phyloP scores from a whole-genome alignment of 805 yeast genomes.

The Candida maltosa region DNA sequence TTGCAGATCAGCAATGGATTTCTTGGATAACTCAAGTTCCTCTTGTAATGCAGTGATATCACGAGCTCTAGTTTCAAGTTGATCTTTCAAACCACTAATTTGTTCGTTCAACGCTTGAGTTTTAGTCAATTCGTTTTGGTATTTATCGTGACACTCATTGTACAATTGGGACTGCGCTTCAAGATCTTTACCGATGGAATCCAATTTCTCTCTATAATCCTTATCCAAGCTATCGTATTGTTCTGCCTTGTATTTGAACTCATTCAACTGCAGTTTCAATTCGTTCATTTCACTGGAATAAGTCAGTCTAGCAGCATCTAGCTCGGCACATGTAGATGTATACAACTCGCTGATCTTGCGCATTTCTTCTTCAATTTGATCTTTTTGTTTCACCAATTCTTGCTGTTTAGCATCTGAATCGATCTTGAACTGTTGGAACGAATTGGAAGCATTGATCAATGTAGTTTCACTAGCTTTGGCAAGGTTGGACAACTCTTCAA shows the following conservation, averaged over 20 bases:
- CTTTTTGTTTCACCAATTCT: slow-evolving; percentile 21
- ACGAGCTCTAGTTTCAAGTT: slow-evolving; percentile 13
- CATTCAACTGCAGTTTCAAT: slow-evolving; percentile 21
- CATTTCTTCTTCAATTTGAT: slow-evolving; percentile 17
- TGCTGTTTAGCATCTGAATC: slow-evolving; percentile 21
- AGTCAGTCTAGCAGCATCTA: slow-evolving; percentile 16
- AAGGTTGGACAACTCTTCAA: slow-evolving; percentile 57
- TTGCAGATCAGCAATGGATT: slow-evolving; percentile 14
- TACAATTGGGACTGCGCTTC: slow-evolving; percentile 45
- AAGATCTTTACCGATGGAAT: slow-evolving; percentile 26
- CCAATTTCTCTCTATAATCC: slow-evolving; percentile 29
- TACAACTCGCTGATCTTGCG: slow-evolving; percentile 17
- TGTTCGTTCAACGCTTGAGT: slow-evolving; percentile 50
- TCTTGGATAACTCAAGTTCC: slow-evolving; percentile 10
- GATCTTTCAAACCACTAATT: slow-evolving; percentile 15
- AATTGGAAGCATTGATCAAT: slow-evolving; percentile 48
- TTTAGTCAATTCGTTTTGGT: slow-evolving; percentile 51
- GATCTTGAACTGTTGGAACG: slow-evolving; percentile 43
- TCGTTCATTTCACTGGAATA: slow-evolving; percentile 23
- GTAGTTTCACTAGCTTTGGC: slow-evolving; percentile 68
- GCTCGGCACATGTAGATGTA: slow-evolving; percentile 17
- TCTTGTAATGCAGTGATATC: slow-evolving; percentile 8
- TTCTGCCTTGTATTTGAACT: slow-evolving; percentile 24
- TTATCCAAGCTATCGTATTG: slow-evolving; percentile 30
- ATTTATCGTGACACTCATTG: slow-evolving; percentile 48